A percentile compares a stretch with the other conserved stretches of the same genome.
These are phyloP conservation scores for Saccharomycopsis sp. DNA, from an alignment of 805 yeast species.

Conservation along the genomic window DNA sequence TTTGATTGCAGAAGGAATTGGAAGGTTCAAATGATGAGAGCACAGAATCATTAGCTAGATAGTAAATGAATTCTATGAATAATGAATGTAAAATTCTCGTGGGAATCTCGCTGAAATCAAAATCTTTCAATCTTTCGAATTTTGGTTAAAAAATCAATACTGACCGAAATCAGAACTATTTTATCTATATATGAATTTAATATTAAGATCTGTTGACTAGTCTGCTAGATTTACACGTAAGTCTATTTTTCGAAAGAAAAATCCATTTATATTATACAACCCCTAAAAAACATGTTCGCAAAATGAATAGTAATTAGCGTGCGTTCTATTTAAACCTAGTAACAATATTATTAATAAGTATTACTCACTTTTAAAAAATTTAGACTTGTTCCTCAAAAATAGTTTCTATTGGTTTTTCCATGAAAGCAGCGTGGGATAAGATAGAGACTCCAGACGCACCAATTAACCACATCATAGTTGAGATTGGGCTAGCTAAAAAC, in stretches of 20 bases:
- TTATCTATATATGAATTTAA: too few species aligned
- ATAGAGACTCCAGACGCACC: constrained; percentile 78
- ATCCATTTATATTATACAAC: too few species aligned
- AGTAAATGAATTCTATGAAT: constrained; percentile 35
- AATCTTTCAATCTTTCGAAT: too few species aligned
- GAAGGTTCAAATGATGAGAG: constrained; percentile 20
- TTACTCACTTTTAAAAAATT: constrained; percentile 1
- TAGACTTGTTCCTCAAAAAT: constrained; percentile 74
- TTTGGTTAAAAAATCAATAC: too few species aligned
- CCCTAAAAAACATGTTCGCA: too few species aligned
- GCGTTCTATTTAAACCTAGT: too few species aligned
- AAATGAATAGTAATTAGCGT: too few species aligned
- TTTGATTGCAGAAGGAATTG: not conserved
- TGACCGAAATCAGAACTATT: too few species aligned
- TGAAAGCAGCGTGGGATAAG: constrained; percentile 77
- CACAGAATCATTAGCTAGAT: constrained; percentile 35
- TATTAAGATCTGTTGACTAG: too few species aligned
- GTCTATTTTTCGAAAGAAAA: too few species aligned
- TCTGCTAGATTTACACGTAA: too few species aligned
- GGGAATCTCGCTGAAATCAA: constrained; percentile 23
- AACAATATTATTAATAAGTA: too few species aligned
- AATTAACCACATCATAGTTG: constrained; percentile 86
- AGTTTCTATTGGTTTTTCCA: constrained; percentile 94
- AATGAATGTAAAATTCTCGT: constrained; percentile 26
- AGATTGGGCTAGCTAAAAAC: constrained; percentile 80